A percentile compares a stretch with the other conserved stretches of the same genome.
Conservation (phyloP, 768 basidiomycete genomes). For the Calocybe indica region DNA sequence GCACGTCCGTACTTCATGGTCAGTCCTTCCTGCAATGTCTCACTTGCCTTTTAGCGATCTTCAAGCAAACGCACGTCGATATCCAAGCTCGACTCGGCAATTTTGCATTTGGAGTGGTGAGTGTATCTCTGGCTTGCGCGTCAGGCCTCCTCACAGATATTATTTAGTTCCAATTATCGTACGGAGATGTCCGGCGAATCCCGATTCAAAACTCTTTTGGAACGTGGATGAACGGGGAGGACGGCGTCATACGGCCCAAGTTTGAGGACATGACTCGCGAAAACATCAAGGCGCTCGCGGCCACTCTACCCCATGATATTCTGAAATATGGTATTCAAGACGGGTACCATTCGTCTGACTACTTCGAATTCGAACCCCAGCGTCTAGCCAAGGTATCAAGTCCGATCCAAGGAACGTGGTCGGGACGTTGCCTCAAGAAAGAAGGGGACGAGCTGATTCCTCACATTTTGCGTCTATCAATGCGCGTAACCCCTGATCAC, state of each 20-base stretch:
- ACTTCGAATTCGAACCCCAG: constrained; percentile 23
- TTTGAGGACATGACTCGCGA: constrained; percentile 11
- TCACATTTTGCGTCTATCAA: constrained; percentile 22
- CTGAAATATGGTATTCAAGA: constrained; percentile 28
- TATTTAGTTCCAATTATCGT: constrained; percentile 24
- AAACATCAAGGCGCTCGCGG: constrained; percentile 10
- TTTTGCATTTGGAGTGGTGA: constrained; percentile 31
- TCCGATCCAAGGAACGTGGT: constrained; percentile 27
- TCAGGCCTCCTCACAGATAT: background rate
- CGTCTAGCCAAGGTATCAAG: constrained; percentile 9
- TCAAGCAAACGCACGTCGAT: constrained; percentile 29
- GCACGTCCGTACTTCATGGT: constrained; percentile 8
- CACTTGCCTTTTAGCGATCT: constrained; percentile 18
- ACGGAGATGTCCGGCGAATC: constrained; percentile 23
- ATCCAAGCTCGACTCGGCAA: constrained; percentile 26
- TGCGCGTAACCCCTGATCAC: constrained; percentile 16
- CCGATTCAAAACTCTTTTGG: constrained; percentile 25
- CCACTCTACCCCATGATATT: constrained; percentile 15
- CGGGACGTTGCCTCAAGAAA: constrained; percentile 21
- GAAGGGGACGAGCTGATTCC: constrained; percentile 16
- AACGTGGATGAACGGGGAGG: constrained; percentile 20
- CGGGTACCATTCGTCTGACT: constrained; percentile 24
- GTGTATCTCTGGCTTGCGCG: constrained; percentile 1
- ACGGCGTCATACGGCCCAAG: constrained; percentile 5
- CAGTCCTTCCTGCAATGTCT: background rate